Percentiles rank a stretch among this genome's conserved stretches.
Conservation (phyloP, 805 yeast genomes). For the Candida sonorensis region DNA sequence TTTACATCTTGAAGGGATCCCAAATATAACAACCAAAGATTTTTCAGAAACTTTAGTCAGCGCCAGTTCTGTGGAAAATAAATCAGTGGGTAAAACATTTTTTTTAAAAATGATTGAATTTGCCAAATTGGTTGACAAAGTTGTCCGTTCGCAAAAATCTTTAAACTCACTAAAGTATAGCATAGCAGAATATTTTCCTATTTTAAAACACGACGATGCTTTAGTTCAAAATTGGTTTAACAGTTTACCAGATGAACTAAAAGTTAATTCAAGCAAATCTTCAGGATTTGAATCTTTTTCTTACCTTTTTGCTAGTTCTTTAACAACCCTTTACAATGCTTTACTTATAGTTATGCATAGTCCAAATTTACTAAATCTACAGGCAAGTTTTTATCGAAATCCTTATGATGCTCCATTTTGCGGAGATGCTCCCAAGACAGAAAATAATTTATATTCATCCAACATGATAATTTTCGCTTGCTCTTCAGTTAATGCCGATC, state of each 20-base stretch:
- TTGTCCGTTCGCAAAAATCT: not conserved
- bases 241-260: no score
- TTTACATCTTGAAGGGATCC: no score
- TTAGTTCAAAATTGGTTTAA: conserved; percentile 1
- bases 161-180: not conserved
- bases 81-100: no score
- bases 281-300: no score
- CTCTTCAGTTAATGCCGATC: not conserved
- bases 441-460: not conserved
- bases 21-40: no score
- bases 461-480: conserved; percentile 1
- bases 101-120: not conserved
- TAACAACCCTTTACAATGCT: not conserved
- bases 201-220: not conserved
- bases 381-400: not conserved
- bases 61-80: no score
- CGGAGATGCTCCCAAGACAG: not conserved
- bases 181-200: not conserved
- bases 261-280: no score
- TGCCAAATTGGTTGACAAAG: not conserved
- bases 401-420: not conserved
- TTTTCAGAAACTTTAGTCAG: not conserved
- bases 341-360: not conserved
- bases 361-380: not conserved
- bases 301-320: no score